Evolutionary conservation across 345 rosid genomes (phyloP).

Genomic region (Psidium guajava): DNA sequence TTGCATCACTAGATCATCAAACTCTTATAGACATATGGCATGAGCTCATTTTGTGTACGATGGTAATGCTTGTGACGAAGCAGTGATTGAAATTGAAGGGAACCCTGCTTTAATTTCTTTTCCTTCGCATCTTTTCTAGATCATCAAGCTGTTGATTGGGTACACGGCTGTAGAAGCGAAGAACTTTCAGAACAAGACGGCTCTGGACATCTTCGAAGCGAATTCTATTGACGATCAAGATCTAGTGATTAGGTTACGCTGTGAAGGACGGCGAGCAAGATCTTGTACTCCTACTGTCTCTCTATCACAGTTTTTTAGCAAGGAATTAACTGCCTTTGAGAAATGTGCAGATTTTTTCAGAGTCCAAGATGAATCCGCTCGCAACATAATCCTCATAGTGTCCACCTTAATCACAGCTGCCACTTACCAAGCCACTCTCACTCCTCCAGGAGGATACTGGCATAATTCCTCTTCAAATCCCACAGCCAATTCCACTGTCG

Average conservation of each 20-base stretch:
- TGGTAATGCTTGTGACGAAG: neutral
- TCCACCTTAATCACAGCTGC: neutral
- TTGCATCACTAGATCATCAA: neutral
- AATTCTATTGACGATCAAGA: no score
- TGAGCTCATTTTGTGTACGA: neutral
- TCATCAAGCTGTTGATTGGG: neutral
- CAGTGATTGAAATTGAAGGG: neutral
- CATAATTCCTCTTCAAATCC: neutral
- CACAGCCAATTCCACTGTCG: neutral
- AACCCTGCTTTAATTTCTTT: neutral
- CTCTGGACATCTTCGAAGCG: no score
- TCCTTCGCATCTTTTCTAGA: neutral
- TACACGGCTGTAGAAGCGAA: neutral
- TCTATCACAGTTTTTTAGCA: neutral
- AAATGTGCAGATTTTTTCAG: neutral
- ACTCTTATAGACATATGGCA: neutral
- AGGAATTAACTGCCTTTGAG: rapidly evolving
- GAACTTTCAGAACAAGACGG: no score
- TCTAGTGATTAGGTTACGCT: neutral
- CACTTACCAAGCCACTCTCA: neutral
- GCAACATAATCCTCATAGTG: rapidly evolving
- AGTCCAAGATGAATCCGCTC: rapidly evolving
- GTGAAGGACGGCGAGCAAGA: neutral
- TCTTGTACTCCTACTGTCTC: neutral
- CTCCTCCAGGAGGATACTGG: neutral